phyloP scores from a whole-genome alignment of 1,139 yeast genomes.

The Suhomyces bolitotheri region DNA sequence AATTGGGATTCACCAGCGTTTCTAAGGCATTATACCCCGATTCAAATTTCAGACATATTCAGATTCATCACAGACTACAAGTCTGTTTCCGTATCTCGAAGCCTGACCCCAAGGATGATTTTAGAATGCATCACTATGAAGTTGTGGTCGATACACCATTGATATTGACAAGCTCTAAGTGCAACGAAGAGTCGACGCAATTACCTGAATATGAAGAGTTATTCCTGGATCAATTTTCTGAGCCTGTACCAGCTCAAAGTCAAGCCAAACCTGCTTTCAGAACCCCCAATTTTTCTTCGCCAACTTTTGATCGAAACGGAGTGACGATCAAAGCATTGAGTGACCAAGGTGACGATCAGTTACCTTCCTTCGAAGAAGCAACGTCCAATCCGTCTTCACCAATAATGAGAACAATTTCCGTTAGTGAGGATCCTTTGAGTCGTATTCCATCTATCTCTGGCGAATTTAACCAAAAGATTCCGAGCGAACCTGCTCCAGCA shows the following conservation, averaged over 20 bases:
- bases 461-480: conserved; percentile 11
- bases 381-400: conserved; percentile 35
- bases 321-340: conserved; percentile 35
- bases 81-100: conserved; percentile 77
- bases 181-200: conserved; percentile 66
- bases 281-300: conserved; percentile 31
- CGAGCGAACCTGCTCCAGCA: conserved; percentile 39
- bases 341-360: conserved; percentile 27
- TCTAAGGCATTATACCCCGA: conserved; percentile 61
- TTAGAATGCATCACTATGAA: conserved; percentile 77
- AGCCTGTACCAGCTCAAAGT: not conserved
- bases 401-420: conserved; percentile 35
- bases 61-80: conserved; percentile 74
- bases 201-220: conserved; percentile 63
- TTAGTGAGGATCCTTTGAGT: conserved; percentile 38
- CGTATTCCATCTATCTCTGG: conserved; percentile 33
- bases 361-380: conserved; percentile 66
- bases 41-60: conserved; percentile 66
- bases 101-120: conserved; percentile 54
- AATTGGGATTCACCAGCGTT: conserved; percentile 38
- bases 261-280: conserved; percentile 22
- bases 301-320: conserved; percentile 29
- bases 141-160: conserved; percentile 89
- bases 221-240: not conserved
- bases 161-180: conserved; percentile 66